Evolutionary conservation across 345 rosid genomes (phyloP).

Genomic region (Physaria fendleri): DNA sequence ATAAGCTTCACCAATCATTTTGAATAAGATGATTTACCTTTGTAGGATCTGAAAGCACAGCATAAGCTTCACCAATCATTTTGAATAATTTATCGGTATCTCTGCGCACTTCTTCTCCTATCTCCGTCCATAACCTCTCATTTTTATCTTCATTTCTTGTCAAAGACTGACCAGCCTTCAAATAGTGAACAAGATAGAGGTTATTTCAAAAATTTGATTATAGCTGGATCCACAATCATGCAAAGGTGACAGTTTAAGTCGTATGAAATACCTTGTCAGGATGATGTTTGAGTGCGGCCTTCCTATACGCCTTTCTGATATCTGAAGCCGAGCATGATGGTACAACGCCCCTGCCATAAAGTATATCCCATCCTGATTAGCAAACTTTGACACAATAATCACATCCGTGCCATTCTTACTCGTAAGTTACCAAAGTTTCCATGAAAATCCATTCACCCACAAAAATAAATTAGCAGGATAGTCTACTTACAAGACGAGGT

Average conservation of each 20-base stretch:
- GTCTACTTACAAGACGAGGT: constrained; percentile 81
- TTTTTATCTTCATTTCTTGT: constrained; percentile 66
- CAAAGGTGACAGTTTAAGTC: constrained; percentile 4
- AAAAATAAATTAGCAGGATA: constrained; percentile 5
- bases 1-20: constrained; percentile 96
- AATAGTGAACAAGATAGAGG: neutral
- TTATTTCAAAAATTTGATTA: neutral
- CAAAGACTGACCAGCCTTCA: constrained; percentile 79
- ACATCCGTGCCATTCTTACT: neutral
- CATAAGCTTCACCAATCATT: constrained; percentile 95
- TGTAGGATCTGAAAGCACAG: constrained; percentile 76
- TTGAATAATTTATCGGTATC: constrained; percentile 89
- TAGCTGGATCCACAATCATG: constrained; percentile 1
- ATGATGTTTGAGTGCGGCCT: constrained; percentile 93
- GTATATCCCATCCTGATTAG: constrained; percentile 3
- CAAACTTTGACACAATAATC: neutral
- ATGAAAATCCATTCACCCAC: neutral
- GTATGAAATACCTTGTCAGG: constrained; percentile 88
- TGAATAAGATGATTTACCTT: constrained; percentile 70
- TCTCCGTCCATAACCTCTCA: constrained; percentile 76
- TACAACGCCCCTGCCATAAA: constrained; percentile 66
- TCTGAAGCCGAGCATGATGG: constrained; percentile 68
- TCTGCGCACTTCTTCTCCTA: constrained; percentile 75
- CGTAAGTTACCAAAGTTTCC: neutral
- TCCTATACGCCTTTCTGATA: constrained; percentile 86